Conservation (phyloP, 2,329 filamentous ascomycete species). For the Xylaria sp. region DNA sequence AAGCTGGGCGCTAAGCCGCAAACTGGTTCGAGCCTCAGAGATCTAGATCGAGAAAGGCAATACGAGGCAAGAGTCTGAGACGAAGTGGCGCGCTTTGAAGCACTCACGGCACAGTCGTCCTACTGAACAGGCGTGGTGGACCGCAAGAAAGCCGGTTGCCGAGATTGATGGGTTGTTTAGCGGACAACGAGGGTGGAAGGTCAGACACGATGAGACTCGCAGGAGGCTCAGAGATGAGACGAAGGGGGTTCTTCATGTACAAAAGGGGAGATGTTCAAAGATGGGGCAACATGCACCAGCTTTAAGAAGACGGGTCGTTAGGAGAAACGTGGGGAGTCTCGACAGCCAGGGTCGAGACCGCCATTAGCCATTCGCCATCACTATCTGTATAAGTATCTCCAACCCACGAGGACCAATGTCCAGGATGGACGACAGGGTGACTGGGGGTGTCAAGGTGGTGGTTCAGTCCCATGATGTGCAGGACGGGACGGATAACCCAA, state of each 20-base stretch:
- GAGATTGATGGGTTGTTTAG: conserved; percentile 40
- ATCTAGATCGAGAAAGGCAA: conserved; percentile 29
- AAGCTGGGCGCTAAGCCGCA: conserved; percentile 27
- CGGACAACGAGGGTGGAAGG: conserved; percentile 50
- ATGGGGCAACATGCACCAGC: conserved; percentile 53
- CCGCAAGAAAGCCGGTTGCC: conserved; percentile 35
- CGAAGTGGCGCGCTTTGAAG: conserved; percentile 38
- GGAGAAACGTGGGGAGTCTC: conserved; percentile 46
- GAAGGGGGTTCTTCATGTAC: conserved; percentile 51
- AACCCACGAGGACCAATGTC: conserved; percentile 37
- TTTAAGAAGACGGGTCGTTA: conserved; percentile 54
- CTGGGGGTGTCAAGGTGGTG: conserved; percentile 40
- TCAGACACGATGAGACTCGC: conserved; percentile 51
- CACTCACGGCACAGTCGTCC: conserved; percentile 26
- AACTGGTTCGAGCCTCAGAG: conserved; percentile 33
- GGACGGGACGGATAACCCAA: conserved; percentile 39
- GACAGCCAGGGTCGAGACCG: conserved; percentile 51
- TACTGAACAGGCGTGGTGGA: conserved; percentile 34
- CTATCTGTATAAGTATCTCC: neutral
- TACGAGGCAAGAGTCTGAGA: conserved; percentile 36
- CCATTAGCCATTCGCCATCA: conserved; percentile 29
- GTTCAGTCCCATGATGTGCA: conserved; percentile 48
- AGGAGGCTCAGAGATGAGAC: conserved; percentile 51
- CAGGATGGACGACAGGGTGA: conserved; percentile 13
- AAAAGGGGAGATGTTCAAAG: conserved; percentile 51